phyloP scores from a whole-genome alignment of 2,329 filamentous ascomycete genomes.

The Aquanectria penicillioides region DNA sequence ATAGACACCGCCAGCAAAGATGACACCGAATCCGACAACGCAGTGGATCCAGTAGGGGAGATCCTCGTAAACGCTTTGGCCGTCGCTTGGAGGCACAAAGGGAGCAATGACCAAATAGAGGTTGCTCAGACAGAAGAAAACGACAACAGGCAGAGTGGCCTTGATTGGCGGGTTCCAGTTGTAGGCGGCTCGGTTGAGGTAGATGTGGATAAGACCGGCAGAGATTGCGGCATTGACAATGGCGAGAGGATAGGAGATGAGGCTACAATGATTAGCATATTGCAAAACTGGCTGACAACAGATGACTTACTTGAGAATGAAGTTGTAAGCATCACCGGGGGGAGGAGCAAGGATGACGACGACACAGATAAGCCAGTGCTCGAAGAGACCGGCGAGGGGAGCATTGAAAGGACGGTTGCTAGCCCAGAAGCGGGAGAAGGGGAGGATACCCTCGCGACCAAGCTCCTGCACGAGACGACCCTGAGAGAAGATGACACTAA shows the following conservation, averaged over 20 bases:
- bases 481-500: slow-evolving; percentile 75
- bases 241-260: slow-evolving; percentile 72
- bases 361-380: slow-evolving; percentile 72
- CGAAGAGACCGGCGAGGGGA: slow-evolving; percentile 68
- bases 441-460: slow-evolving; percentile 72
- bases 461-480: slow-evolving; percentile 73
- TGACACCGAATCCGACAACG: slow-evolving; percentile 64
- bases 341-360: slow-evolving; percentile 75
- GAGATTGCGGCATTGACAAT: slow-evolving; percentile 66
- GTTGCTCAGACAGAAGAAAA: slow-evolving; percentile 71
- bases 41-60: slow-evolving; percentile 69
- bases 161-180: slow-evolving; percentile 65
- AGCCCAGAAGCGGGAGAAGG: slow-evolving; percentile 70
- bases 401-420: slow-evolving; percentile 72
- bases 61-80: slow-evolving; percentile 62
- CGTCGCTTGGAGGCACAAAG: slow-evolving; percentile 62
- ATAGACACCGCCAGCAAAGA: slow-evolving; percentile 63
- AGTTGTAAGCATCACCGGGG: slow-evolving; percentile 74
- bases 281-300: background rate
- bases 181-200: slow-evolving; percentile 57
- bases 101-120: slow-evolving; percentile 69
- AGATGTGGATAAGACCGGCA: slow-evolving; percentile 63
- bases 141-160: slow-evolving; percentile 62
- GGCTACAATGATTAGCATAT: slow-evolving; percentile 45
- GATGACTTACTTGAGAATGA: slow-evolving; percentile 62